Evolutionary conservation across 2,329 filamentous ascomycete genomes (phyloP), one percentile per base, ranked within the genome.

Genomic region (Aureobasidium sp.): DNA sequence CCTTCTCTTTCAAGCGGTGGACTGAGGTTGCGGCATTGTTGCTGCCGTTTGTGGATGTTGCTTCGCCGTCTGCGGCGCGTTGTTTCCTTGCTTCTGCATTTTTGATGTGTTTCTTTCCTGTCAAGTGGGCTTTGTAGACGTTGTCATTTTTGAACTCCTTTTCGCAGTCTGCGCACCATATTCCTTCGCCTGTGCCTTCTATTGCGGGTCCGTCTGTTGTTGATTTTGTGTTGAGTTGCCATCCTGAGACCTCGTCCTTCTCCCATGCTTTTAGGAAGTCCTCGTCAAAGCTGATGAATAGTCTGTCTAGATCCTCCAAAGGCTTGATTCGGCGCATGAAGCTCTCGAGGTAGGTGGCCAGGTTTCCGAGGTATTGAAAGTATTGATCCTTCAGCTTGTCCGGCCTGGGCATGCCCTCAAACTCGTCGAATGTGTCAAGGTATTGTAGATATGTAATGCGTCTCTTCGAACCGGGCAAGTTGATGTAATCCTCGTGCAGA

Each of bases 101-200:
- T 69, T 91, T 90, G 73, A 93, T 84, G 73, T 99, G 94, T 73
- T 97, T 99, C 76, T 96, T 93, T 45, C 93, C 93, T 0, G 79
- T 88, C 64, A 99, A 76, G 73, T 99, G 94, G 41, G 85, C 86
- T 69, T 91, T 92, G 79, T 96, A 96, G 52, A 97, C 91, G 65
- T 96, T 96, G 66, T 94, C 86, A 69, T 97, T 97, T 70, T 90
- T 91, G 77, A 97, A 99, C 63, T 93, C 90, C 76, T 92, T 97
- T 71, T 94, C 88, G 73, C 94, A 99, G 65, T 92, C 91, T 6
- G 87, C 81, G 70, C 94, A 99, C 89, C 90, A 97, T 16, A 91
- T 82, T 0, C 88, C 90, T 58, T 91, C 87, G 0, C 81, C 81
- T 69, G 79, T 70, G 70, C 82, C 80, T 70, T 84, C 78, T 8